These are phyloP conservation scores for Ephemerocybe angulata DNA, from an alignment of 768 basidiomycete genomes.

Conservation along the genomic window DNA sequence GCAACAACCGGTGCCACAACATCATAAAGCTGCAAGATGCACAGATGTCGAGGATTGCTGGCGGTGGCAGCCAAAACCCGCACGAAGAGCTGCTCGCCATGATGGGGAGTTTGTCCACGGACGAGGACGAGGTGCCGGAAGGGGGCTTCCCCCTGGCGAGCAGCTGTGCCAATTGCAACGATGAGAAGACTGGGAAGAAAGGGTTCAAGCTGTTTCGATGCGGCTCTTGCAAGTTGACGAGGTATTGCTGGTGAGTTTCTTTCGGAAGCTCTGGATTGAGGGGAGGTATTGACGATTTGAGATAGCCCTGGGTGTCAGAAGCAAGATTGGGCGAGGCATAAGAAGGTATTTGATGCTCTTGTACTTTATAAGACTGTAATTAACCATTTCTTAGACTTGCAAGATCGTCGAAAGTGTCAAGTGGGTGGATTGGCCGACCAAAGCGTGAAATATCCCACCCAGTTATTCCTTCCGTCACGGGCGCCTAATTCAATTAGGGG, in stretches of 20 bases:
- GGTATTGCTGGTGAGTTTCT: slow-evolving; percentile 3
- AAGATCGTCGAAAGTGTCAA: slow-evolving; percentile 14
- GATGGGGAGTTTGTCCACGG: background rate
- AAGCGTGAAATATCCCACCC: background rate
- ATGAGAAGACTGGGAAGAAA: slow-evolving; percentile 10
- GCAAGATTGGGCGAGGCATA: slow-evolving; percentile 18
- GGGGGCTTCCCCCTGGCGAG: slow-evolving; percentile 10
- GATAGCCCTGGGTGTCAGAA: slow-evolving; percentile 13
- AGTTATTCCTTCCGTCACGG: background rate
- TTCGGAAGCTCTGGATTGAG: background rate
- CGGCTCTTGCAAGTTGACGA: slow-evolving; percentile 16
- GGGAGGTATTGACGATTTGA: background rate
- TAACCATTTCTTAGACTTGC: slow-evolving; percentile 6
- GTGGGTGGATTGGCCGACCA: slow-evolving; percentile 13
- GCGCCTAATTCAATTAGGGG: background rate
- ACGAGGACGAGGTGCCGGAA: background rate
- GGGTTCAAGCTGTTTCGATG: slow-evolving; percentile 12
- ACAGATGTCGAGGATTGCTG: no score
- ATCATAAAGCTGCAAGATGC: no score
- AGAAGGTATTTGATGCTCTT: slow-evolving; percentile 9
- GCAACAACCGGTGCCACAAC: no score
- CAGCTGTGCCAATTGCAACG: slow-evolving; percentile 15
- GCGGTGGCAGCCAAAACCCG: no score
- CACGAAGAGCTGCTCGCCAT: background rate
- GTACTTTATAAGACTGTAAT: background rate